A percentile compares a stretch with the other conserved stretches of the same genome.
Conservation (phyloP, 106 monocot species). For the Apostasia ramifera region DNA sequence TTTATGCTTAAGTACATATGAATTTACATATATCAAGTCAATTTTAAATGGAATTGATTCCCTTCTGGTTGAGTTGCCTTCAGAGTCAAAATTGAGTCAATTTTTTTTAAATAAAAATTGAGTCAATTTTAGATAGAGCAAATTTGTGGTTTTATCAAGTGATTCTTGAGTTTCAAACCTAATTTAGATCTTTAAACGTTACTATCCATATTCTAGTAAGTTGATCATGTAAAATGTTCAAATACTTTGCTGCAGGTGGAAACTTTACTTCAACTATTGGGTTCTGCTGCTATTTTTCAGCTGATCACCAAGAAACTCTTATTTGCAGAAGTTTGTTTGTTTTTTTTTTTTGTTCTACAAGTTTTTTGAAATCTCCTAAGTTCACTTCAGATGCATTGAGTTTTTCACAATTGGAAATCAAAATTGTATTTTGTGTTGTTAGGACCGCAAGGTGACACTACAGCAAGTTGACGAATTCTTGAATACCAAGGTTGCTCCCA, state of each 20-base stretch:
- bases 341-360: not conserved
- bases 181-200: not conserved
- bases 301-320: conserved; percentile 70
- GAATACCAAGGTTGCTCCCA: conserved; percentile 85
- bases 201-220: not conserved
- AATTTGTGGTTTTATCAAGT: too few species aligned
- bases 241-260: conserved; percentile 58
- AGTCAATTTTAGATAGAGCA: too few species aligned
- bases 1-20: too few species aligned
- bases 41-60: too few species aligned
- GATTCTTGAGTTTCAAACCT: too few species aligned
- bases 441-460: conserved; percentile 83
- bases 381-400: not conserved
- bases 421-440: conserved; percentile 5
- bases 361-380: too few species aligned
- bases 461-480: conserved; percentile 79
- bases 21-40: too few species aligned
- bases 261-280: conserved; percentile 83
- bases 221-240: not conserved
- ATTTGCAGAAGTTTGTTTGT: conserved; percentile 67
- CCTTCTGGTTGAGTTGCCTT: too few species aligned
- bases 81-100: too few species aligned
- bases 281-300: conserved; percentile 84
- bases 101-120: too few species aligned
- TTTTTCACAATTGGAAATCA: not conserved